Percentiles rank a stretch among this genome's conserved stretches.
These are phyloP conservation scores for Eimeria necatrix DNA, from an alignment of 169 alveolate genomes.

Conservation along the genomic window DNA sequence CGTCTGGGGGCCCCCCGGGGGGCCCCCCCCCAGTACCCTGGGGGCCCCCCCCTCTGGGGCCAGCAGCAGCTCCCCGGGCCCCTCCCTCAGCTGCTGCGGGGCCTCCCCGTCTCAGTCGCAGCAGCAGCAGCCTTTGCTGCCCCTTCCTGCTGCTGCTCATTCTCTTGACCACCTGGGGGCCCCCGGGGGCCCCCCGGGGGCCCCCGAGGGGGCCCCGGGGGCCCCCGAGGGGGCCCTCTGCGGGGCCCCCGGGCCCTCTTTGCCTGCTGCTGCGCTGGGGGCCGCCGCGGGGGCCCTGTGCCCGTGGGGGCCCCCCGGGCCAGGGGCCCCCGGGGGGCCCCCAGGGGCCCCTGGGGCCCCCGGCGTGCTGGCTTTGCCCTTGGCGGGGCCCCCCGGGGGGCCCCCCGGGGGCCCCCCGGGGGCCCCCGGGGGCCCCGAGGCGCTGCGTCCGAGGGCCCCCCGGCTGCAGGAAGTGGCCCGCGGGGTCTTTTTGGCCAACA, in stretches of 20 bases:
- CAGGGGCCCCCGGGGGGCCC: too few species aligned
- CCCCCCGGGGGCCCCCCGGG: not conserved
- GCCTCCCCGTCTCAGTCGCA: not conserved
- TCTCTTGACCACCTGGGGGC: not conserved
- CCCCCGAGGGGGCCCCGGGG: too few species aligned
- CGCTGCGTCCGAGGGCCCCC: not conserved
- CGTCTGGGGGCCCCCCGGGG: not conserved
- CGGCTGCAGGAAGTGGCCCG: not conserved
- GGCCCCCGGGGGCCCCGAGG: constrained; percentile 21
- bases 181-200: constrained; percentile 54
- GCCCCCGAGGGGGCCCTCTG: too few species aligned
- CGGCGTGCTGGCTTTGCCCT: too few species aligned
- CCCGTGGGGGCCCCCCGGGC: too few species aligned
- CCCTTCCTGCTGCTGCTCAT: not conserved
- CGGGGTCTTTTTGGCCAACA: not conserved
- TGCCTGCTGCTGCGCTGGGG: not conserved
- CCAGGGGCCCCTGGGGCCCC: too few species aligned
- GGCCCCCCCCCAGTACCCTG: not conserved
- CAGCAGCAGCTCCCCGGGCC: too few species aligned
- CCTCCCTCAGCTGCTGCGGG: too few species aligned
- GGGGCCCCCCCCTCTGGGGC: not conserved
- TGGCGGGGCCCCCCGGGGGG: too few species aligned
- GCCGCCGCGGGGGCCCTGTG: too few species aligned
- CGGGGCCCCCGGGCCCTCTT: not conserved
- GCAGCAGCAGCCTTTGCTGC: not conserved